Conservation (phyloP, 106 monocot genomes). For the Agapanthus africanus region DNA sequence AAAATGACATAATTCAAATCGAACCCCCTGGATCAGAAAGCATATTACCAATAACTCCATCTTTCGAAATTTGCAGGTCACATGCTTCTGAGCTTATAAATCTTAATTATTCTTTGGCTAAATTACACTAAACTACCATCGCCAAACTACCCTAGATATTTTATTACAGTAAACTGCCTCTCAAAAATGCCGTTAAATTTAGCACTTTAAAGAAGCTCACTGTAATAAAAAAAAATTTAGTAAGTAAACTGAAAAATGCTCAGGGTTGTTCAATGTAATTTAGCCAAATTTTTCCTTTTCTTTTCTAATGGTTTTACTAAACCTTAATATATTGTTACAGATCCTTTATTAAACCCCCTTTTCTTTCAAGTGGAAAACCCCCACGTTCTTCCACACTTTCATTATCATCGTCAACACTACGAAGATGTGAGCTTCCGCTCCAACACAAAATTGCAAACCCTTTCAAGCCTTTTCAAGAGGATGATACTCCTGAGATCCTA, state of each 20-base stretch:
- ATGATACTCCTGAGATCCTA: conserved; percentile 43
- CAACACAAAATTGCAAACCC: conserved; percentile 16
- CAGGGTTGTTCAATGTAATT: too few species aligned
- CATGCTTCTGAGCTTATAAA: background rate
- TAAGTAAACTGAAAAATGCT: too few species aligned
- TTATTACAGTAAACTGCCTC: too few species aligned
- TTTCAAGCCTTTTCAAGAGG: conserved; percentile 15
- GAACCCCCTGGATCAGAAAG: conserved; percentile 20
- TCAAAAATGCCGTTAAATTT: too few species aligned
- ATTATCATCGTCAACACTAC: conserved; percentile 17
- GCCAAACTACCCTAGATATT: too few species aligned
- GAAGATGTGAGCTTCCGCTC: conserved; percentile 23
- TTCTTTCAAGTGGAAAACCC: conserved; percentile 54
- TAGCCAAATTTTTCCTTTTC: too few species aligned
- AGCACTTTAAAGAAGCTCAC: too few species aligned
- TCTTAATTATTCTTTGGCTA: background rate
- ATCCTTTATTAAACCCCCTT: conserved; percentile 23
- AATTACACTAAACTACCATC: too few species aligned
- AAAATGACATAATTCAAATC: conserved; percentile 26
- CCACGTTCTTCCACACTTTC: conserved; percentile 34
- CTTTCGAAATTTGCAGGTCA: conserved; percentile 50
- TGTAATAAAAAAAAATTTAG: too few species aligned
- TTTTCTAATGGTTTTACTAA: background rate
- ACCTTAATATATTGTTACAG: conserved; percentile 12
- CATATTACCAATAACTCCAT: conserved; percentile 36